These are phyloP conservation scores for Medicago truncatula DNA, from an alignment of 306 rosid genomes.

Conservation along the genomic window DNA sequence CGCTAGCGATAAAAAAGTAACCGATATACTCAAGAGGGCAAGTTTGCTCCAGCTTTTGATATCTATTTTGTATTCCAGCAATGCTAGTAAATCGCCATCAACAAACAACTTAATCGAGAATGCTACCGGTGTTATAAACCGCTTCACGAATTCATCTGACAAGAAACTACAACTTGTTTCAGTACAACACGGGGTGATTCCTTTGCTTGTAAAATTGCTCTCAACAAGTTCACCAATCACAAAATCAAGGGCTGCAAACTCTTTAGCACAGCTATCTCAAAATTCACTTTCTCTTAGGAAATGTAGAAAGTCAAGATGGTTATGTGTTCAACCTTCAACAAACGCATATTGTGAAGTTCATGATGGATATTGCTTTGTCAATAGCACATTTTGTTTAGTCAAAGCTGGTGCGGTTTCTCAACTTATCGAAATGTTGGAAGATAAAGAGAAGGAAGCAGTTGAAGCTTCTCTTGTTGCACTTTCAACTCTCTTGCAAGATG, in stretches of 20 bases:
- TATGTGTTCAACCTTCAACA: slow-evolving; percentile 63
- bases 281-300: slow-evolving; percentile 67
- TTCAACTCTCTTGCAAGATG: slow-evolving; percentile 79
- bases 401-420: slow-evolving; percentile 76
- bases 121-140: slow-evolving; percentile 56
- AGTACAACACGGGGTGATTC: slow-evolving; percentile 79
- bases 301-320: slow-evolving; percentile 64
- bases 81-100: slow-evolving; percentile 48
- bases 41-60: slow-evolving; percentile 66
- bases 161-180: slow-evolving; percentile 72
- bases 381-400: slow-evolving; percentile 78
- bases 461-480: slow-evolving; percentile 74
- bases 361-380: slow-evolving; percentile 66
- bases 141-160: slow-evolving; percentile 78
- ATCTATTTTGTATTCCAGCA: slow-evolving; percentile 53
- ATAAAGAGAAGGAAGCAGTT: slow-evolving; percentile 67
- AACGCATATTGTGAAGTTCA: slow-evolving; percentile 77
- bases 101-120: slow-evolving; percentile 52
- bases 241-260: slow-evolving; percentile 73
- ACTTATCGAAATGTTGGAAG: slow-evolving; percentile 67
- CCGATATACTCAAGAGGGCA: slow-evolving; percentile 63
- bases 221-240: slow-evolving; percentile 62
- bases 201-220: slow-evolving; percentile 75
- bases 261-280: slow-evolving; percentile 82
- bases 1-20: slow-evolving; percentile 62